These are phyloP conservation scores for Halophytophthora polymorphica DNA, from an alignment of 352 stramenopile species.

Conservation along the genomic window DNA sequence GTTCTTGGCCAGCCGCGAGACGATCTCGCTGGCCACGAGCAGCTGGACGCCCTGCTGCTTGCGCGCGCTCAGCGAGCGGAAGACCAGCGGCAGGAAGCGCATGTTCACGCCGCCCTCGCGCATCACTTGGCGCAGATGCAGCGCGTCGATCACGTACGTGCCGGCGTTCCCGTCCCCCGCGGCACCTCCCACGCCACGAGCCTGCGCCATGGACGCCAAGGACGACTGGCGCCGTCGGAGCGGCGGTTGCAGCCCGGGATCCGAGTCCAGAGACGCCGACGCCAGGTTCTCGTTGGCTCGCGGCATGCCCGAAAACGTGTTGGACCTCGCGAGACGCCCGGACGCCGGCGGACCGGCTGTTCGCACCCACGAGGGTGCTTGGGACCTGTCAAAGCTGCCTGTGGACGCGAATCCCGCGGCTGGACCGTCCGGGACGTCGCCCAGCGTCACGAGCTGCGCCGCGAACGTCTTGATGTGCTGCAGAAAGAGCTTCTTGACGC, in stretches of 20 bases:
- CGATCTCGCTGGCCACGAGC: conserved; percentile 66
- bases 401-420: conserved; percentile 1
- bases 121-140: conserved; percentile 62
- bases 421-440: conserved; percentile 29
- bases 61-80: conserved; percentile 33
- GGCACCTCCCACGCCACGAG: conserved; percentile 9
- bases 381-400: conserved; percentile 1
- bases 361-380: conserved; percentile 12
- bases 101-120: conserved; percentile 62
- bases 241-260: conserved; percentile 14
- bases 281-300: conserved; percentile 22
- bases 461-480: conserved; percentile 58
- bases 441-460: conserved; percentile 55
- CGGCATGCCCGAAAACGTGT: conserved; percentile 27
- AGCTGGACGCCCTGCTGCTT: conserved; percentile 50
- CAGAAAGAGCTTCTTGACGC: conserved; percentile 51
- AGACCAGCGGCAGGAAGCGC: conserved; percentile 67
- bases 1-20: conserved; percentile 70
- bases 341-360: conserved; percentile 10
- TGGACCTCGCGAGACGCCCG: conserved; percentile 24
- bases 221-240: conserved; percentile 36
- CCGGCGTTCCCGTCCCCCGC: conserved; percentile 18
- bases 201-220: conserved; percentile 34
- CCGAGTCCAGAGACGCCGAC: conserved; percentile 12
- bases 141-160: conserved; percentile 69